phyloP scores from a whole-genome alignment of 441 rosid genomes.

The Erysimum cheiri region DNA sequence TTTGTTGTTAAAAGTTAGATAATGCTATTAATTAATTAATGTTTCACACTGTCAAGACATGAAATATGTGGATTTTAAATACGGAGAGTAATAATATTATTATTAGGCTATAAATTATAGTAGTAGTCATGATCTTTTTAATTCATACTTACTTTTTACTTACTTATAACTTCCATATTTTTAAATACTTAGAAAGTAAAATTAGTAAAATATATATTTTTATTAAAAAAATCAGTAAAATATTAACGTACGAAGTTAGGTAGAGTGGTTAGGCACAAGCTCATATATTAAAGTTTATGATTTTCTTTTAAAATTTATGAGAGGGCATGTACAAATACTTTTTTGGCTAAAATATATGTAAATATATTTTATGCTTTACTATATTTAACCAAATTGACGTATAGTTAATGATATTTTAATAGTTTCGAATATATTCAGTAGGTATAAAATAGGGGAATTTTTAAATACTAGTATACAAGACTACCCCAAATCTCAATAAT shows the following conservation, averaged over 20 bases:
- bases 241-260: neutral
- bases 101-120: neutral
- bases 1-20: neutral
- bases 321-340: neutral
- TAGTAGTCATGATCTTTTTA: neutral
- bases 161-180: neutral
- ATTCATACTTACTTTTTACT: neutral
- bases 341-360: neutral
- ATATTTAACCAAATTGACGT: conserved; percentile 7
- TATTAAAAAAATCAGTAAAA: neutral
- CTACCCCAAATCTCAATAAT: conserved; percentile 33
- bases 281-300: neutral
- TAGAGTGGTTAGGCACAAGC: neutral
- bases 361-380: neutral
- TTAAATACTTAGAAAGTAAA: neutral
- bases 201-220: neutral
- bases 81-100: neutral
- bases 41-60: neutral
- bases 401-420: conserved; percentile 5
- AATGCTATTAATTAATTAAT: neutral
- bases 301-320: neutral
- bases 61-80: neutral
- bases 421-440: conserved; percentile 22
- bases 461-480: conserved; percentile 3
- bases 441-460: conserved; percentile 28